phyloP scores from a whole-genome alignment of 768 basidiomycete genomes.

The Cystobasidium onofrii region DNA sequence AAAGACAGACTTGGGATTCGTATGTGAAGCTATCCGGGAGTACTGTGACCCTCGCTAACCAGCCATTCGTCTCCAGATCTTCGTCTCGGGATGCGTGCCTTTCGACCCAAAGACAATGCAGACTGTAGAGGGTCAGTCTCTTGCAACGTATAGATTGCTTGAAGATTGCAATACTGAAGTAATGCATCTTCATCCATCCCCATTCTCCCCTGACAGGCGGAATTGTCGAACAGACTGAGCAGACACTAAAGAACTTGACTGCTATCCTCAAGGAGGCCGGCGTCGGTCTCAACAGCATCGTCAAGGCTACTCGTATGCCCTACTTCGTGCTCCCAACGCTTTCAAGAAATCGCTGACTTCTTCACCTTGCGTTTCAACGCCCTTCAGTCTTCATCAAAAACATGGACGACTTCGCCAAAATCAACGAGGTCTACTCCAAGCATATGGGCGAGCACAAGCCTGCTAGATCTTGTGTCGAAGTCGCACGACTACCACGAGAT shows the following conservation, averaged over 20 bases:
- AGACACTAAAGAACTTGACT: slow-evolving; percentile 76
- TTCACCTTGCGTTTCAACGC: background rate
- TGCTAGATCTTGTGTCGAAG: slow-evolving; percentile 85
- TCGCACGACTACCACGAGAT: slow-evolving; percentile 43
- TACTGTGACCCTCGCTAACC: background rate
- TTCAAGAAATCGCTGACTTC: background rate
- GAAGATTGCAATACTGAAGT: too few species aligned
- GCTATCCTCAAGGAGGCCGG: slow-evolving; percentile 75
- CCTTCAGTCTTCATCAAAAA: slow-evolving; percentile 90
- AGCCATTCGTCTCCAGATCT: slow-evolving; percentile 53
- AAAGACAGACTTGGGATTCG: slow-evolving; percentile 20
- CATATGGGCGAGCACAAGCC: slow-evolving; percentile 89
- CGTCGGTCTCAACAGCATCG: slow-evolving; percentile 67
- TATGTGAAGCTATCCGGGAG: background rate
- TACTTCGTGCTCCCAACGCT: background rate
- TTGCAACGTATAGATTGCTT: too few species aligned
- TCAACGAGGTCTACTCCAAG: slow-evolving; percentile 72
- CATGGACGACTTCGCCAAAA: slow-evolving; percentile 75
- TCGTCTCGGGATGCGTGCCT: slow-evolving; percentile 81
- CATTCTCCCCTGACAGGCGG: too few species aligned
- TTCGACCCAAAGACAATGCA: slow-evolving; percentile 64
- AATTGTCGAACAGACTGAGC: slow-evolving; percentile 69
- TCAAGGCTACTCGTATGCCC: slow-evolving; percentile 70
- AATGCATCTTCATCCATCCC: too few species aligned
- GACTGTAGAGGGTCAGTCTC: slow-evolving; percentile 60